Evolutionary conservation across 768 basidiomycete species (phyloP).

Genomic region (Filobasidium wieringae): DNA sequence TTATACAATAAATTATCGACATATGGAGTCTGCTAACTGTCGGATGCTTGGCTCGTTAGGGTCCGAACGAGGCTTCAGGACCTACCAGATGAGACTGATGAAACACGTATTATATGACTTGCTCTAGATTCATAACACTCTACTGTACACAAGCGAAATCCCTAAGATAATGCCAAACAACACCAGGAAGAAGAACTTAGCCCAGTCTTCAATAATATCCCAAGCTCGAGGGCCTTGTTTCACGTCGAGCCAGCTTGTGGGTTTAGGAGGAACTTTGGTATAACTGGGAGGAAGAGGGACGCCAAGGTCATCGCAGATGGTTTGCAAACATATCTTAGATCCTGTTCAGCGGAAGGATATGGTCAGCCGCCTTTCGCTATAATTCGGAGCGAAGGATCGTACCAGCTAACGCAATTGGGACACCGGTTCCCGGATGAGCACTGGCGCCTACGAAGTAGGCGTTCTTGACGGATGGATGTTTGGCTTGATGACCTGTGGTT

Average conservation of each 20-base stretch:
- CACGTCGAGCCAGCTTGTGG: conserved; percentile 6
- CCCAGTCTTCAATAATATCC: conserved; percentile 7
- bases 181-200: background rate
- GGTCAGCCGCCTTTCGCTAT: too few relatives aligned
- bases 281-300: conserved; percentile 24
- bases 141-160: background rate
- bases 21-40: too few relatives aligned
- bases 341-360: conserved; percentile 32
- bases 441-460: conserved; percentile 44
- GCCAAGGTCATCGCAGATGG: conserved; percentile 33
- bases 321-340: conserved; percentile 37
- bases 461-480: conserved; percentile 34
- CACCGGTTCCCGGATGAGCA: conserved; percentile 42
- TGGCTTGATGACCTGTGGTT: conserved; percentile 26
- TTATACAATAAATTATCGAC: too few relatives aligned
- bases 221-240: background rate
- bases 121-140: too few relatives aligned
- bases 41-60: too few relatives aligned
- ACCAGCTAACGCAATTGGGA: conserved; percentile 6
- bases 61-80: too few relatives aligned
- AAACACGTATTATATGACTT: too few relatives aligned
- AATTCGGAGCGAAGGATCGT: background rate
- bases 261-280: background rate
- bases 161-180: background rate
- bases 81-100: too few relatives aligned